phyloP scores from a whole-genome alignment of 345 rosid genomes.

The Ailanthus altissimus region DNA sequence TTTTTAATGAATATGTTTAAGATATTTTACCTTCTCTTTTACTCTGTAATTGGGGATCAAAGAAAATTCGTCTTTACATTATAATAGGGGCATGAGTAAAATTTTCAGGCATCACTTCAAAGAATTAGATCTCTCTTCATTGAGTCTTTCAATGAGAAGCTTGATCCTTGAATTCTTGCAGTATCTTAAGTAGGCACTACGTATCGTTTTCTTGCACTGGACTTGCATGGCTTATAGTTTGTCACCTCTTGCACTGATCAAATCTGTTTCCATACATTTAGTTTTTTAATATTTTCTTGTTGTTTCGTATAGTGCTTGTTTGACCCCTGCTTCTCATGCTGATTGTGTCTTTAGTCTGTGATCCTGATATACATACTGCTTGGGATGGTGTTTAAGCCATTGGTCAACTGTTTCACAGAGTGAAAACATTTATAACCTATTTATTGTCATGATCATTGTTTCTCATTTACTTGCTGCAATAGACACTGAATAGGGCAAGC shows the following conservation, averaged over 20 bases:
- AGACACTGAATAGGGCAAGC: not conserved
- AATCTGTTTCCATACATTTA: not conserved
- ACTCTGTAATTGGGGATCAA: not conserved
- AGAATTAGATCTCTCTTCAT: not conserved
- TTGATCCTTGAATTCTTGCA: not conserved
- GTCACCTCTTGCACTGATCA: not conserved
- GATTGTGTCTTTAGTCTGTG: not conserved
- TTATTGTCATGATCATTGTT: not conserved
- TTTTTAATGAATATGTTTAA: not conserved
- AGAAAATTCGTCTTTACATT: not conserved
- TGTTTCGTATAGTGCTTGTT: not conserved
- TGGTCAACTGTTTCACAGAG: not conserved
- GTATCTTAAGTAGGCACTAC: not conserved
- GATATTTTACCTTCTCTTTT: not conserved
- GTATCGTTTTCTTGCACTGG: not conserved
- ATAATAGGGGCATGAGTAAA: not conserved
- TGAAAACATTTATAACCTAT: not conserved
- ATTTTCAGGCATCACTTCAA: not conserved
- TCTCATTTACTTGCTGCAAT: not conserved
- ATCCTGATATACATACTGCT: not conserved
- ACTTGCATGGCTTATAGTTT: not conserved
- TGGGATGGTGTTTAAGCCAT: not conserved
- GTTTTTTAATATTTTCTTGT: not conserved
- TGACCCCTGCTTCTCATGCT: not conserved
- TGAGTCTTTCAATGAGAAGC: not conserved